Base-by-base conservation (phyloP, 352 stramenopile species). In the Globisporangium viniferum region DNA sequence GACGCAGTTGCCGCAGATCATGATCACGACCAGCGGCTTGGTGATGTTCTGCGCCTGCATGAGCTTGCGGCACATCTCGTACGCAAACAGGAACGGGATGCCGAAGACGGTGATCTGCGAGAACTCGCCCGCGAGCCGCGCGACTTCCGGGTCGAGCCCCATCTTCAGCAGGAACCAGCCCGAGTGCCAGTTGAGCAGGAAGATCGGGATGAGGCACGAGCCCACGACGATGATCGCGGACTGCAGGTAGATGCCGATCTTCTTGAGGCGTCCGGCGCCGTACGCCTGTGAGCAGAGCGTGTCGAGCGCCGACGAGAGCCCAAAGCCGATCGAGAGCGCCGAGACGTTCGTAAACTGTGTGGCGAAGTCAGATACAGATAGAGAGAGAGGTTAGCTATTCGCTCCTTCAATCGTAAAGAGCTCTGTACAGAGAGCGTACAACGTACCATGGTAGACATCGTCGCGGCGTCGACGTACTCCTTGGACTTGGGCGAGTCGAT, bases 1-100 rank as follows among this genome's bases (percentile, higher is more conserved):
- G 14, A 94, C 75, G 14, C 92, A 4, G 57, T 89, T 89, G 39
- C 75, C 70, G 6, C 84, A 55, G 12, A 86, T 62, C 14, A 82
- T 79, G 36, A 91, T 81, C 9, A 75, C 41, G 7, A 91, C 68
- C 54, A 93, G 80, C 20, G 87, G 87, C 1, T 72, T 68, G 8
- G 86, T 79, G 66, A 92, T 86, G 66, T 90, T 90, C 64, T 90
- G 77, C 14, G 87, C 81, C 54, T 95, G 85, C n/a, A 85, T 71
- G 5, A 88, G 66, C 66, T 93, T 93, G 56, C 84, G 77, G 27
- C 82, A 64, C 36, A 93, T 71, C 68, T 95, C 84, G 61, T 89
- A 90, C 2, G 70, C 59, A 60, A 86, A 90, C 6, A 85, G 60
- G 53, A 84, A 88, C 36, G 84, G 84, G 24, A 88, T 53, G 36